Conservation (phyloP, 2,329 filamentous ascomycete species). For the Claviceps paspali region DNA sequence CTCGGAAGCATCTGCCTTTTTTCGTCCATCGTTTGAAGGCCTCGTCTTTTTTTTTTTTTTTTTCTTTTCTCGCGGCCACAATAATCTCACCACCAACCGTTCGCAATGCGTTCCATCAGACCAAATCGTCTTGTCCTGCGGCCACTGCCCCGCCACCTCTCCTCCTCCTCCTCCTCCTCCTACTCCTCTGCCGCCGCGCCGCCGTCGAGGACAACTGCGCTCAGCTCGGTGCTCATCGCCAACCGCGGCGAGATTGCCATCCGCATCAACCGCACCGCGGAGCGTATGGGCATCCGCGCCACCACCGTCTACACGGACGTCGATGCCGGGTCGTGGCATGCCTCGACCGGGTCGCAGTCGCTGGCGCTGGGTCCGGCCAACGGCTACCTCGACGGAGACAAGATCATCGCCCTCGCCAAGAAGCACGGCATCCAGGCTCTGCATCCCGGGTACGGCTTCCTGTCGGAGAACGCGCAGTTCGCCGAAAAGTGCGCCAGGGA, state of each 20-base stretch:
- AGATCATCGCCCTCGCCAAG: slow-evolving; percentile 80
- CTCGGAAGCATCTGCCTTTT: no score
- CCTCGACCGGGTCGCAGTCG: slow-evolving; percentile 66
- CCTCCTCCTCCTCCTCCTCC: slow-evolving; percentile 12
- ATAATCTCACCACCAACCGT: no score
- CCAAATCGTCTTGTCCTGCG: slow-evolving; percentile 33
- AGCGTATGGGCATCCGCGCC: slow-evolving; percentile 76
- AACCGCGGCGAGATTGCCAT: slow-evolving; percentile 96
- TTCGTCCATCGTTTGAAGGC: no score
- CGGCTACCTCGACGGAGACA: slow-evolving; percentile 84
- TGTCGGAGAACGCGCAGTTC: slow-evolving; percentile 87
- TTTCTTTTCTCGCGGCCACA: not conserved
- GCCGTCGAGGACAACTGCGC: slow-evolving; percentile 28
- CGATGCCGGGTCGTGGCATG: slow-evolving; percentile 77
- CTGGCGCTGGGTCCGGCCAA: slow-evolving; percentile 70
- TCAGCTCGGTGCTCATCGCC: slow-evolving; percentile 79
- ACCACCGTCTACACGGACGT: slow-evolving; percentile 93
- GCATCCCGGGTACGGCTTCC: slow-evolving; percentile 90
- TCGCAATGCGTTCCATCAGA: slow-evolving; percentile 40
- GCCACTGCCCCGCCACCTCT: slow-evolving; percentile 23
- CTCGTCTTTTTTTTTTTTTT: not conserved
- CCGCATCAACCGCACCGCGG: slow-evolving; percentile 77
- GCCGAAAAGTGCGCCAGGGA: slow-evolving; percentile 78
- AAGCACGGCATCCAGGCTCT: slow-evolving; percentile 76
- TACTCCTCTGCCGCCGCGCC: slow-evolving; percentile 7